Evolutionary conservation across 2,329 filamentous ascomycete genomes (phyloP).

Genomic region (Xylaria sp.): DNA sequence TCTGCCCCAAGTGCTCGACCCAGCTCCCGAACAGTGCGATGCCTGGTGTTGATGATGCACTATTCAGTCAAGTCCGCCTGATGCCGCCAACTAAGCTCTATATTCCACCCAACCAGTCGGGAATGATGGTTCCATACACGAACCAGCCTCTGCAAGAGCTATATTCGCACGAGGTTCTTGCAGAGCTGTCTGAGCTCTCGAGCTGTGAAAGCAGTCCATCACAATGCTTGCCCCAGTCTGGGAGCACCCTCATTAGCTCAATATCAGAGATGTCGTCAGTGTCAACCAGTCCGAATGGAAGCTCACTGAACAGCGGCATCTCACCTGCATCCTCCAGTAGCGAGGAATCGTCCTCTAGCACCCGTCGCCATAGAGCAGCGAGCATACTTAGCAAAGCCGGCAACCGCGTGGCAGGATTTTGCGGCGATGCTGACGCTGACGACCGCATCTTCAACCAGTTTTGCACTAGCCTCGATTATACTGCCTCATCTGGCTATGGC

Average conservation of each 20-base stretch:
- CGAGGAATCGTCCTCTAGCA: neutral
- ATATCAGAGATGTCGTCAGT: conserved; percentile 5
- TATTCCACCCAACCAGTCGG: neutral
- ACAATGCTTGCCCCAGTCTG: neutral
- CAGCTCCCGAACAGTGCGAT: neutral
- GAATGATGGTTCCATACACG: no score
- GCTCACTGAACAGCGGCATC: neutral
- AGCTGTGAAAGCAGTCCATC: conserved; percentile 4
- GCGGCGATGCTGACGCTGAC: neutral
- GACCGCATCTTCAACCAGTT: neutral
- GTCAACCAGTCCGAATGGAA: neutral
- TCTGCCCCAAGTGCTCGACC: conserved; percentile 7
- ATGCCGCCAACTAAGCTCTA: neutral
- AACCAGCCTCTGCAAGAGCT: neutral
- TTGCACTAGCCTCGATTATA: neutral
- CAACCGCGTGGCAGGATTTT: neutral
- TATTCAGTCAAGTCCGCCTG: neutral
- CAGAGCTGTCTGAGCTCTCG: conserved; percentile 4
- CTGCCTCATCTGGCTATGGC: neutral
- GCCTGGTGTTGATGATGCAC: neutral
- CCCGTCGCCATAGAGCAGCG: no score
- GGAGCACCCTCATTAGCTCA: neutral
- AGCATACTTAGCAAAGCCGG: neutral
- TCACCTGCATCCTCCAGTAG: conserved; percentile 11
- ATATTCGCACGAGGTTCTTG: neutral